Base-by-base conservation (phyloP, 2,329 filamentous ascomycete genomes). In the Penicillium glabrum region DNA sequence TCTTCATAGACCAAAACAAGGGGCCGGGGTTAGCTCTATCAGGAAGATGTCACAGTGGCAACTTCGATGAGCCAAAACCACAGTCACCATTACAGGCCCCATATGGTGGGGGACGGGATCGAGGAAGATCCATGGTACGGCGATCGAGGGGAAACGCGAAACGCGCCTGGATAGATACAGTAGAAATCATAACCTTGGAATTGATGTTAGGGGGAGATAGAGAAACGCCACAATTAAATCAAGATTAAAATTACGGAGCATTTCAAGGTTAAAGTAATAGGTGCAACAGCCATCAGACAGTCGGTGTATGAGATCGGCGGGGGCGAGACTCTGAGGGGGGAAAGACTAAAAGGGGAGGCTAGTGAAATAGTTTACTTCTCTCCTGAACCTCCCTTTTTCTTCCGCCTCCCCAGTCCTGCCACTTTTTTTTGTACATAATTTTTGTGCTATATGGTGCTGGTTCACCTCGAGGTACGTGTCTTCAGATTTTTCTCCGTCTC, bases 261-360 rank as follows among this genome's bases (percentile, higher is more conserved):
- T 39, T 19, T 39, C 11, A 37, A 9, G 35, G 8, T n/a, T 39
- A 19, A 19, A 33, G 10, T 48, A 16, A 48, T 5, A 37, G 29
- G 16, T 53, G 50, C 50, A 53, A 53, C 45, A 24, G 11, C 13
- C 33, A 14, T 35, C 46, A 48, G 61, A 64, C 60, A 62, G 61
- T 65, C 64, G 60, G 63, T 66, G 63, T 64, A 61, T 70, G 67
- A 61, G 59, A 53, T 58, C 53, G 68, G 69, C 69, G 59, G 66
- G 57, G 65, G 62, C 67, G 67, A 67, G 62, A 60, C 57, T 41
- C 55, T 53, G 60, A 39, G 54, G 59, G 51, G 54, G 54, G 51
- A 44, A 59, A 62, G 56, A 51, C 46, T 51, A 61, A 60, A 60
- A 46, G 31, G 50, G 61, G 58, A 60, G 63, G 59, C 61, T 65